Conservation (phyloP, 176 grass and related monocot species). For the Aegilops tauschii region DNA sequence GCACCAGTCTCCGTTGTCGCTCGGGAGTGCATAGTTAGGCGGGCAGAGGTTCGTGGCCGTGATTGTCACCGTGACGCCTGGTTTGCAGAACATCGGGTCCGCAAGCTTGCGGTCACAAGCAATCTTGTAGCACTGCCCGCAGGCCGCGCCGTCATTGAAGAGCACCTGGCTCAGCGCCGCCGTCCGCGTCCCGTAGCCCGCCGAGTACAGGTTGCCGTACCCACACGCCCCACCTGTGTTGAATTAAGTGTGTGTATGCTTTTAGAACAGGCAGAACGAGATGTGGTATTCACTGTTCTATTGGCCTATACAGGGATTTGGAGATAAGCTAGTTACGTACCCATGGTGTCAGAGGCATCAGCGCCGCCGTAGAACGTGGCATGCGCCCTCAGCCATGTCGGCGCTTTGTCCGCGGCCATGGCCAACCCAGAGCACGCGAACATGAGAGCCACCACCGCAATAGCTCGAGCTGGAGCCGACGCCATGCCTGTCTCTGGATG, state of each 20-base stretch:
- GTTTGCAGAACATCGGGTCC: conserved; percentile 2
- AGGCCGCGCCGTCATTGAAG: conserved; percentile 38
- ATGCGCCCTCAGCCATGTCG: conserved; percentile 19
- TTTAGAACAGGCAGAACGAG: neutral
- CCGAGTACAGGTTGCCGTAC: conserved; percentile 37
- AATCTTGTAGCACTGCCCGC: conserved; percentile 57
- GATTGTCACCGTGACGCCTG: conserved; percentile 16
- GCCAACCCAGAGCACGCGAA: neutral
- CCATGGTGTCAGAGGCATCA: conserved; percentile 47
- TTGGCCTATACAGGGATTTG: too few species aligned
- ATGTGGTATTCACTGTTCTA: too few species aligned
- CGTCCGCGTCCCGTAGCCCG: conserved; percentile 40
- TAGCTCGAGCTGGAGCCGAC: neutral
- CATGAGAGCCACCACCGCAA: neutral
- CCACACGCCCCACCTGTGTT: conserved; percentile 54
- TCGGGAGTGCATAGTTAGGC: conserved; percentile 4
- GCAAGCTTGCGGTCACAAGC: conserved; percentile 34
- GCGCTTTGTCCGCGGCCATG: neutral
- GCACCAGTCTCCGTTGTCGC: conserved; percentile 37
- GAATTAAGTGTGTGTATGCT: neutral
- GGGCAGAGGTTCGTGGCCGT: conserved; percentile 51
- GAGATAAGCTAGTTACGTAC: conserved; percentile 15
- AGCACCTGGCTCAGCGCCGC: conserved; percentile 54
- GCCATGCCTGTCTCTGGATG: neutral
- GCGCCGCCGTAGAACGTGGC: conserved; percentile 51